phyloP scores from a whole-genome alignment of 2,329 filamentous ascomycete species.

The Chaetomium sp. region DNA sequence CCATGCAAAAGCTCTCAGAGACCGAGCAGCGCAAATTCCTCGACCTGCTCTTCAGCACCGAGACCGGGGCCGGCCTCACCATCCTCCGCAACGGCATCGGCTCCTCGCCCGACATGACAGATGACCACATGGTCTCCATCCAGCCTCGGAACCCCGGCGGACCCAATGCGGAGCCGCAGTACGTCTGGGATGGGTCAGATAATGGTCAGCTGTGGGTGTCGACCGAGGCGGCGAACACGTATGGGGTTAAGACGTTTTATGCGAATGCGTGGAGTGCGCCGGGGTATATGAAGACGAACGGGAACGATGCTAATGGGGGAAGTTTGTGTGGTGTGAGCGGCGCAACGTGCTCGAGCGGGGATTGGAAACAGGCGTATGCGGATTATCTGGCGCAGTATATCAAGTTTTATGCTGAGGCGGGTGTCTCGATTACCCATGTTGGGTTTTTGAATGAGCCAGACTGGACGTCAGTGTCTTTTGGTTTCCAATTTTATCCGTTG shows the following conservation, averaged over 20 bases:
- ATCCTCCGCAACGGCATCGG: conserved; percentile 39
- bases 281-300: conserved; percentile 32
- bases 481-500: no score
- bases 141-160: conserved; percentile 29
- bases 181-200: conserved; percentile 31
- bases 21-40: conserved; percentile 31
- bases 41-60: conserved; percentile 34
- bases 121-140: conserved; percentile 32
- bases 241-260: conserved; percentile 41
- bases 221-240: conserved; percentile 31
- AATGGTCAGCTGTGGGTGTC: conserved; percentile 38
- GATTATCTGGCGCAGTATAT: conserved; percentile 33
- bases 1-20: conserved; percentile 26
- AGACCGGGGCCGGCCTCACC: conserved; percentile 29
- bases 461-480: conserved; percentile 9
- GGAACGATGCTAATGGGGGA: conserved; percentile 24
- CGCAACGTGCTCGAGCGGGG: conserved; percentile 26
- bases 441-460: conserved; percentile 34
- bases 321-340: conserved; percentile 29
- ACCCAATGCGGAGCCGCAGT: conserved; percentile 24
- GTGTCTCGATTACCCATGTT: conserved; percentile 29
- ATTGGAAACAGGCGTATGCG: conserved; percentile 34
- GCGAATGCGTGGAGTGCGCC: conserved; percentile 31
- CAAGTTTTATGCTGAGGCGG: conserved; percentile 28
- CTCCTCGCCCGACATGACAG: conserved; percentile 30